Evolutionary conservation across 345 rosid genomes (phyloP).

Genomic region (Citrus unshiu): DNA sequence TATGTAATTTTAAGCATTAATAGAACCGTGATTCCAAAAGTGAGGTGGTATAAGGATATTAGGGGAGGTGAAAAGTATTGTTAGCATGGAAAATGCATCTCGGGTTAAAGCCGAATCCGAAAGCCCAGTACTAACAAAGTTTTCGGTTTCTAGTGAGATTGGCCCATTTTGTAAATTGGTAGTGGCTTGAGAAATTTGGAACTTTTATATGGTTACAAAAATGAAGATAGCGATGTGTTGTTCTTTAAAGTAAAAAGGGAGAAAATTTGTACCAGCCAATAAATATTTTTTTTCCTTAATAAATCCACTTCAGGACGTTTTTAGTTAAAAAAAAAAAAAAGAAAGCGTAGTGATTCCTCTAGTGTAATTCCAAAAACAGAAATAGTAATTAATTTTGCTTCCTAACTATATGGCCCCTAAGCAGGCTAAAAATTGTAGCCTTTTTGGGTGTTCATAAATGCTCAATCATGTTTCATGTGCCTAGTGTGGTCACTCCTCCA

Average conservation of each 20-base stretch:
- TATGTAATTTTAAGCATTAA: too few relatives aligned
- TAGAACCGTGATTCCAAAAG: too few relatives aligned
- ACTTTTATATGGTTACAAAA: background rate
- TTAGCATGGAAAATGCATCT: too few relatives aligned
- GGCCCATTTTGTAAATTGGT: background rate
- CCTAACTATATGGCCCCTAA: background rate
- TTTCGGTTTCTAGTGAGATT: background rate
- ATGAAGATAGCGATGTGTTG: background rate
- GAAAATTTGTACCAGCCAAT: background rate
- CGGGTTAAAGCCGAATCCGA: background rate
- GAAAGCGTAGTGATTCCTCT: background rate
- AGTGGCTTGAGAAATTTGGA: background rate
- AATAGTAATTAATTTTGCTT: background rate
- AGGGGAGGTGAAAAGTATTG: rapidly evolving
- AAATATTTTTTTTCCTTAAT: background rate
- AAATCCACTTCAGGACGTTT: background rate
- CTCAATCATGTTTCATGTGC: background rate
- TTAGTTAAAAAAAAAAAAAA: background rate
- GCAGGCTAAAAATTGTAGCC: background rate
- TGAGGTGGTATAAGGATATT: too few relatives aligned
- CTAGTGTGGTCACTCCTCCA: background rate
- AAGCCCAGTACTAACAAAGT: background rate
- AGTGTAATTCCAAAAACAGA: background rate
- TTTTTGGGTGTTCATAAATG: background rate
- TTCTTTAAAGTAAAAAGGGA: background rate